Base-by-base conservation (phyloP, 2,329 filamentous ascomycete species). In the Fusarium albidum region DNA sequence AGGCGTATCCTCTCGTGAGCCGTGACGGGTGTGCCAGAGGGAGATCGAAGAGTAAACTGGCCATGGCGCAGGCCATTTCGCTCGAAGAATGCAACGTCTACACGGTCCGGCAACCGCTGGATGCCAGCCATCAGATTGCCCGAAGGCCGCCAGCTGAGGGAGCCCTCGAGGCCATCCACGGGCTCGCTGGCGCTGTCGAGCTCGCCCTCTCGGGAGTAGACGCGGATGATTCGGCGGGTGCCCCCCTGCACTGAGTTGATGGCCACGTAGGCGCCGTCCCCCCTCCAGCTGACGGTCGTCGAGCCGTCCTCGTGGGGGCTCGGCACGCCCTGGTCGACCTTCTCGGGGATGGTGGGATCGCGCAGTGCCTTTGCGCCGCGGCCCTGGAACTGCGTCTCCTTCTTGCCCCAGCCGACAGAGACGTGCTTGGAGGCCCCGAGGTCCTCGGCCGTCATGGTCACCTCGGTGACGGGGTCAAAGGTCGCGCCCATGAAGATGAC, bases 401-500 rank as follows among this genome's bases (percentile, higher is more conserved):
- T 92, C 78, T 98, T 98, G 54, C 95, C 95, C 95, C 95, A 99
- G 42, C 95, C 95, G 17, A 99, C 94, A 15, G 92, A 96, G 51
- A 97, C 95, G 77, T 97, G 93, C 71, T 89, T 95, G 21, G 90
- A 98, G n/a, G 86, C 85, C 65, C 89, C 89, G 59, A 96, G 82
- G 73, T 96, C 94, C 37, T 93, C 91, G 0, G 79, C 71, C 0
- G 83, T 85, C 72, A 98, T 86, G 28, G 81, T 77, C 45, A 90
- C 82, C 72, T 93, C 90, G 28, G 89, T 85, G 34, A 96, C 86
- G 51, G 88, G 88, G 64, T 98, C 94, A 62, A 98, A 96, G 21
- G 88, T 86, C 58, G 92, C 84, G 49, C 92, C 96, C 94, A 99
- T 97, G 69, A 96, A 91, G 51, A 98, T 81, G 26, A 95, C 80